Evolutionary conservation across 495 filamentous ascomycete species (phyloP), one percentile per base, ranked within the genome.

Genomic region (Xylaria bambusicola): DNA sequence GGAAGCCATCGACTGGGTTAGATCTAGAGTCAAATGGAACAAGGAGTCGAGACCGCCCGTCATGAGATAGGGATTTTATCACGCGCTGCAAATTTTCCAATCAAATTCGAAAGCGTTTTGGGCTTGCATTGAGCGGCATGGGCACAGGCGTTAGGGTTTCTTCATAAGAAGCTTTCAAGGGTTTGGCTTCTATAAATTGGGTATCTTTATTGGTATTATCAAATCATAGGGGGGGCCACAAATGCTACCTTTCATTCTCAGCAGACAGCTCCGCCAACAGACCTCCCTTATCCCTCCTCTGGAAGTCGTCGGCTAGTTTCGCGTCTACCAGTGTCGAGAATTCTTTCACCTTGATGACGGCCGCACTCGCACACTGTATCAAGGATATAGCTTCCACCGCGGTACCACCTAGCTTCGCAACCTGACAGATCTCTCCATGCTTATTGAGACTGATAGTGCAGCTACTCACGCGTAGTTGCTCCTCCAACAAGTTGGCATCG

Each of bases 1-100:
- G 70, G 94, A 97, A 72, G 94, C 94, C 0, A 90, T 98, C 21
- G 95, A 98, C 63, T 98, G 94, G 94, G 80, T 98, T 38, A 86
- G 89, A 70, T 89, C 82, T 59, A 78, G 94, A 52, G 92, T 97
- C 0, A 92, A 88, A 76, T 98, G 94, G 94, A 97, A 97, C 74
- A 92, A 90, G 75, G 94, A 98, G 77, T 84, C 83, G 1, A 79
- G 94, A 52, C 94, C 93, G 60, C 93, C 94, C 24, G 87, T 96
- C 54, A 96, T 98, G 93, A 82, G 90, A 72, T 98, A 65, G 58
- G 42, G 51, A 29, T 13, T 7, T 21, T 20, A 35, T 40, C 49
- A 46, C 49, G 49, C 31, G 41, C 48, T 60, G 29, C 49, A 1
- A 7, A 26, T 52, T 15, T 36, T 52, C 20, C 23, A 40, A 21